Percentiles rank a stretch among this genome's conserved stretches.
phyloP scores from a whole-genome alignment of 129 eudicot genomes.

The Lactuca sativa region DNA sequence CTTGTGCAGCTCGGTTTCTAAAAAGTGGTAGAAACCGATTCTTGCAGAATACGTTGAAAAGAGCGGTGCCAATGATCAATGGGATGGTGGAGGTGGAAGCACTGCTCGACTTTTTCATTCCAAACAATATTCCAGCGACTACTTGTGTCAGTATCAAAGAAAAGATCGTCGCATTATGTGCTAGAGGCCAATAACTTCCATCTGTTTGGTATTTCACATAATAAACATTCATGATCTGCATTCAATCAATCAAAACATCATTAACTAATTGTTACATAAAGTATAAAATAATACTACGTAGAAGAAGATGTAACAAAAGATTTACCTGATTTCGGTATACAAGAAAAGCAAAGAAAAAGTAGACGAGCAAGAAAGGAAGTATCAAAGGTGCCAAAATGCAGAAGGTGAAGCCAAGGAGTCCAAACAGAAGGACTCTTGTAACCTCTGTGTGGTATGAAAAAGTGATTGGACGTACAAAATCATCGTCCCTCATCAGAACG shows the following conservation, averaged over 20 bases:
- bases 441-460: constrained; percentile 90
- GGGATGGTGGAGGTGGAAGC: constrained; percentile 73
- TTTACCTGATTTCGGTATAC: constrained; percentile 88
- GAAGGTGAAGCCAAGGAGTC: constrained; percentile 82
- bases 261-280: too few relatives aligned
- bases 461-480: constrained; percentile 49
- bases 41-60: constrained; percentile 77
- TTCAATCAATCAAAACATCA: background rate
- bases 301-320: background rate
- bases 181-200: constrained; percentile 89
- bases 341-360: constrained; percentile 80
- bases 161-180: constrained; percentile 74
- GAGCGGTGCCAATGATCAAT: constrained; percentile 63
- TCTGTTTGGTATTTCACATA: constrained; percentile 73
- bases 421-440: constrained; percentile 83
- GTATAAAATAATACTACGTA: background rate
- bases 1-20: constrained; percentile 54
- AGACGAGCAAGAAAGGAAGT: constrained; percentile 77
- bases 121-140: constrained; percentile 75
- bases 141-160: constrained; percentile 82
- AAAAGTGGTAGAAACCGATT: constrained; percentile 75
- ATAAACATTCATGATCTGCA: constrained; percentile 89
- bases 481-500: constrained; percentile 53
- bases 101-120: constrained; percentile 60
- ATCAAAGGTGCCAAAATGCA: constrained; percentile 81